Evolutionary conservation across 306 rosid genomes (phyloP).

Genomic region (Trichosanthes cucumerina): DNA sequence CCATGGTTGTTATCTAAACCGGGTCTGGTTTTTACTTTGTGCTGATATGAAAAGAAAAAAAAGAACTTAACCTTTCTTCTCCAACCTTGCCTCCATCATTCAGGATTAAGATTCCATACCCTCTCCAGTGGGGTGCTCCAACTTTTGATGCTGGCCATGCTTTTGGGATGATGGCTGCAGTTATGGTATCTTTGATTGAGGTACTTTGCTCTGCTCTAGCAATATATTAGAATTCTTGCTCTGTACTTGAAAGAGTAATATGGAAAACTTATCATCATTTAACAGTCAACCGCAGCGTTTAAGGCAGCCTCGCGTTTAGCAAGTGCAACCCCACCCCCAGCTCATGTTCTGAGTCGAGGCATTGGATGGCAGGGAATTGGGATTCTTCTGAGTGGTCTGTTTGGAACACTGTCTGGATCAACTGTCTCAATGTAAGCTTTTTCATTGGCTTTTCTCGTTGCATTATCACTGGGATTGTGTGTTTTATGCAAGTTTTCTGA

Average conservation of each 20-base stretch:
- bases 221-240: background rate
- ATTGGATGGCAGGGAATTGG: conserved; percentile 99
- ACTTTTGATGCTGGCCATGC: conserved; percentile 90
- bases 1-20: conserved; percentile 61
- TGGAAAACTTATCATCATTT: background rate
- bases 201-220: conserved; percentile 20
- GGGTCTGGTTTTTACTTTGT: background rate
- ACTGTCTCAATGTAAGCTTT: conserved; percentile 80
- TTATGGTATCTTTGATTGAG: conserved; percentile 91
- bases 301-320: conserved; percentile 95
- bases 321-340: conserved; percentile 96
- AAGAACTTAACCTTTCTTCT: background rate
- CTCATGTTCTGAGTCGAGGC: conserved; percentile 98
- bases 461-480: background rate
- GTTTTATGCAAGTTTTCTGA: conserved; percentile 2
- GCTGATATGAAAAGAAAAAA: background rate
- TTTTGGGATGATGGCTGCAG: conserved; percentile 97
- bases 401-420: conserved; percentile 83
- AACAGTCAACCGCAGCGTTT: conserved; percentile 93
- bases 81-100: background rate
- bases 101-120: conserved; percentile 95
- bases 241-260: background rate
- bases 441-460: background rate
- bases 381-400: conserved; percentile 77
- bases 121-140: conserved; percentile 98